These are phyloP conservation scores for Spathaspora girioi DNA, from an alignment of 805 yeast genomes.

Conservation along the genomic window DNA sequence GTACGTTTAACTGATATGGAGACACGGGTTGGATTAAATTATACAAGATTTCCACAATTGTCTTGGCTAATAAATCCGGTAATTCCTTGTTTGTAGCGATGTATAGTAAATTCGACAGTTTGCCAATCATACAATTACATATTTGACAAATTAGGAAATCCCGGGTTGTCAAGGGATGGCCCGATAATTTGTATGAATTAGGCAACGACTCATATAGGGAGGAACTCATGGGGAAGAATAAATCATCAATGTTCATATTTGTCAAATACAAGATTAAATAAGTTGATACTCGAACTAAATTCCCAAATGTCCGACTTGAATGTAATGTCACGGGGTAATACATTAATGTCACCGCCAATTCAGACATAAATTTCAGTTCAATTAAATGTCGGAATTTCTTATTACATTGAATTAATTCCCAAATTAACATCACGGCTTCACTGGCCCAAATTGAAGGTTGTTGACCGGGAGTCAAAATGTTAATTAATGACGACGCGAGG, in stretches of 20 bases:
- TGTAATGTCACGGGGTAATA: constrained; percentile 55
- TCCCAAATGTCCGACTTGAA: constrained; percentile 31
- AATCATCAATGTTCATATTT: constrained; percentile 33
- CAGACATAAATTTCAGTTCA: constrained; percentile 44
- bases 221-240: constrained; percentile 44
- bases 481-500: constrained; percentile 45
- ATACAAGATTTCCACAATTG: constrained; percentile 57
- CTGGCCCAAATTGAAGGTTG: constrained; percentile 42
- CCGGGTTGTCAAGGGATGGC: constrained; percentile 48
- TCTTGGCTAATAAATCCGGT: constrained; percentile 34
- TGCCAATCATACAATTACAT: constrained; percentile 21
- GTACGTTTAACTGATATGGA: constrained; percentile 18
- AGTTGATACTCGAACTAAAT: constrained; percentile 47
- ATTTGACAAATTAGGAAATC: constrained; percentile 60
- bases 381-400: constrained; percentile 42
- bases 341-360: constrained; percentile 50
- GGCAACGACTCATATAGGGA: constrained; percentile 52
- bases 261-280: constrained; percentile 51
- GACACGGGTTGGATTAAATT: constrained; percentile 48
- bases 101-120: constrained; percentile 1
- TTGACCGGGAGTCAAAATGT: constrained; percentile 19
- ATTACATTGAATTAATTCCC: constrained; percentile 80
- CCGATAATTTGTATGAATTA: constrained; percentile 41
- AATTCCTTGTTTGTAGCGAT: constrained; percentile 16
- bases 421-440: constrained; percentile 60